Evolutionary conservation across 2,329 filamentous ascomycete genomes (phyloP), one percentile per base, ranked within the genome.

Genomic region (Sordariomycetes sp.): DNA sequence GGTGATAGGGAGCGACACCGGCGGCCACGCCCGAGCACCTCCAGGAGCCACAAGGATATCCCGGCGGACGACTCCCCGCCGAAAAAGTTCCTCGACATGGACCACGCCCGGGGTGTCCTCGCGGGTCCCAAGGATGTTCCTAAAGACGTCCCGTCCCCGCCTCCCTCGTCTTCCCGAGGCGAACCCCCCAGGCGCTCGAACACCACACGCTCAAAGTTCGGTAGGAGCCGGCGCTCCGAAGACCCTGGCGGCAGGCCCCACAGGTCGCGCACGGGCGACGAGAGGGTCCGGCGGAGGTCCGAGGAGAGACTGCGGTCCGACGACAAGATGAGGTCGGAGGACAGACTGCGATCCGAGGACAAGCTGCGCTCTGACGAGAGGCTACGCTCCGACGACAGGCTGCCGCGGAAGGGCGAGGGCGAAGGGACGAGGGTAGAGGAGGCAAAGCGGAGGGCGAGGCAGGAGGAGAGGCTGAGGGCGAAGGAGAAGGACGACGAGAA

Each of bases 401-500:
- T 46, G 16, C 40, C 40, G 40, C 40, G 40, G 16, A n/a, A 16
- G 40, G 43, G 54, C 14, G 43, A 58, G 34, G 48, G 35, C 53
- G 32, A 57, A 37, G 40, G 40, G 40, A n/a, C 40, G 3, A 34
- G 46, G 55, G 8, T 43, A 6, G 61, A 62, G 37, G 58, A 59
- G 28, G 55, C 55, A 32, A 58, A 53, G 55, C 55, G 61, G 46
- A 61, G 60, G 59, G 59, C 57, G 11, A 53, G 59, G 28, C 48
- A 53, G 32, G 61, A 62, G 28, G 59, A 58, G 7, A 58, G 61
- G 16, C 57, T 58, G 43, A 55, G 53, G 58, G 60, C 55, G 20
- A 59, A 60, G 58, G 59, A 54, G 58, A 60, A 62, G 48, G 58
- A 60, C 35, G 56, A 48, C 14, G 56, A 58, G 48, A 61, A 60